Evolutionary conservation across 208 protist species (phyloP), one percentile per base, ranked within the genome.

Genomic region (Crithidia bombi): DNA sequence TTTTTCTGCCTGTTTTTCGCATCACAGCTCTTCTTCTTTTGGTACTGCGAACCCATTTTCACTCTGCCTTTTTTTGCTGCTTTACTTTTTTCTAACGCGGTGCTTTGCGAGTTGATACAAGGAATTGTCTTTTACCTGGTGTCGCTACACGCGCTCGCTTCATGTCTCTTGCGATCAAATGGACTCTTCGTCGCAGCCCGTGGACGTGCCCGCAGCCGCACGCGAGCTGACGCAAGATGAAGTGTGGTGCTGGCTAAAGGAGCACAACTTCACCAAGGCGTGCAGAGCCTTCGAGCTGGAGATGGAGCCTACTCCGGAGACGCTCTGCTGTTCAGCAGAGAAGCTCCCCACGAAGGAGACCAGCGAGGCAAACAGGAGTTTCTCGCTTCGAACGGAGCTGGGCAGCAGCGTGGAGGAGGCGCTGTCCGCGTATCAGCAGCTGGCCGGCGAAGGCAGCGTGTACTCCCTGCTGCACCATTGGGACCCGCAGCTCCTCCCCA

Each of bases 391-490:
- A 17, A 28, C 15, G 1, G 70, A 65, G 55, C 39, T 76, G 30
- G 36, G 44, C 46, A 51, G 46, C 28, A 59, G 54, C 25, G 41
- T 73, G 14, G 17, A 57, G 21, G 72, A 72, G 50, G 72, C 57
- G 15, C 57, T 78, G 10, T 51, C 67, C 0, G 66, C 67, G 19
- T 75, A 67, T 39, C 39, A 32, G 10, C 35, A 61, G n/a, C 63
- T 68, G 4, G 38, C 63, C 15, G 32, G 63, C 6, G 25, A 69
- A 4, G 54, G 44, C 36, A 41, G 50, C 47, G 36, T 70, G 35
- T 43, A 66, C 47, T 23, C 63, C 0, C 35, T 76, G 56, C 56
- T 76, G 36, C 63, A 76, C 10, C 52, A 43, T 11, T 69, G 70
- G 63, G 36, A 70, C 26, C 38, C 63, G 17, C 23, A 49, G 23